Evolutionary conservation across 73 alveolate species (phyloP).

Genomic region (Stentor roeselii): DNA sequence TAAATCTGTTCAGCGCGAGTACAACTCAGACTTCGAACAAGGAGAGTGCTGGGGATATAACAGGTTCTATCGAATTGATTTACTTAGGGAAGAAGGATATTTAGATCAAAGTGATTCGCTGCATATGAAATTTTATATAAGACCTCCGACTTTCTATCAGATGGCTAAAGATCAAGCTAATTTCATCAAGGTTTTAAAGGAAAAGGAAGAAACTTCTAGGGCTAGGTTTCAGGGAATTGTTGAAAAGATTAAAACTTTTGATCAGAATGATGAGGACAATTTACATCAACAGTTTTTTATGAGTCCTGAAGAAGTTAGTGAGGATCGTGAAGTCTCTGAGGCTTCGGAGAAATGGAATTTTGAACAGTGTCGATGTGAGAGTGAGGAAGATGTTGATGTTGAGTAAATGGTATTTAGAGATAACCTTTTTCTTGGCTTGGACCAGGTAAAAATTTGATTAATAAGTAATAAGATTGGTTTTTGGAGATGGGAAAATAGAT

Average conservation of each 20-base stretch:
- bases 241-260: conserved; percentile 32
- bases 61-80: conserved; percentile 83
- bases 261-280: no score
- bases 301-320: conserved; percentile 16
- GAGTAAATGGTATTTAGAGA: no score
- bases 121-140: conserved; percentile 70
- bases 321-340: no score
- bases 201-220: conserved; percentile 42
- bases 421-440: no score
- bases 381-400: no score
- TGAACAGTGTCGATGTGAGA: no score
- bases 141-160: conserved; percentile 84
- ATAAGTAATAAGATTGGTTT: no score
- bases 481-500: no score
- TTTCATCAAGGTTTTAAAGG: conserved; percentile 62
- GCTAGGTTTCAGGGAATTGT: no score
- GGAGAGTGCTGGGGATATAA: conserved; percentile 99
- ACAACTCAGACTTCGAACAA: conserved; percentile 87
- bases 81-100: conserved; percentile 84
- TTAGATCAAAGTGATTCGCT: conserved; percentile 75
- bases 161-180: conserved; percentile 74
- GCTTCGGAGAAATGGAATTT: no score
- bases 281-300: background rate
- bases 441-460: no score
- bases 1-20: conserved; percentile 68